Percentiles rank a stretch among this genome's conserved stretches.
These are phyloP conservation scores for Sugiyamaella marilandica DNA, from an alignment of 805 yeast genomes.

Conservation along the genomic window DNA sequence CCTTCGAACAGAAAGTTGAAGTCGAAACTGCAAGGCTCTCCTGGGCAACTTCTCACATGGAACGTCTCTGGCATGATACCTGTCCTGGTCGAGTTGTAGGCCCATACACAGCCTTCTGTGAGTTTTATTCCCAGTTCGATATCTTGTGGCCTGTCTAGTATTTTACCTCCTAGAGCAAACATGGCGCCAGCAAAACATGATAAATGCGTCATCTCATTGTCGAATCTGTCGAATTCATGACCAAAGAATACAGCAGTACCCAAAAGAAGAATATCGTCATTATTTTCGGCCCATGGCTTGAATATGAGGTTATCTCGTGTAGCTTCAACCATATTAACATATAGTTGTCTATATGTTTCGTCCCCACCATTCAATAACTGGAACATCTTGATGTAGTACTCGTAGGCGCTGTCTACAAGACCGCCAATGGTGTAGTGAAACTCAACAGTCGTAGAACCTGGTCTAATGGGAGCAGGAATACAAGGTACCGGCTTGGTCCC, in stretches of 20 bases:
- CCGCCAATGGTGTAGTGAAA: conserved; percentile 37
- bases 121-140: conserved; percentile 40
- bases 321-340: conserved; percentile 31
- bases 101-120: conserved; percentile 46
- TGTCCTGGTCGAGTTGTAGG: conserved; percentile 36
- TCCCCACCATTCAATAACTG: conserved; percentile 39
- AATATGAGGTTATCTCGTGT: conserved; percentile 41
- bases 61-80: conserved; percentile 45
- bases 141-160: conserved; percentile 37
- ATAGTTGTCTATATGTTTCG: conserved; percentile 35
- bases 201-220: conserved; percentile 43
- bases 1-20: conserved; percentile 1
- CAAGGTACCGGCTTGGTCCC: background rate
- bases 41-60: conserved; percentile 28
- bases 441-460: background rate
- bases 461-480: background rate
- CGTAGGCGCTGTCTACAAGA: conserved; percentile 44
- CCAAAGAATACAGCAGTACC: conserved; percentile 22
- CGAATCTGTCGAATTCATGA: conserved; percentile 22
- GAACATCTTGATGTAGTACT: conserved; percentile 45
- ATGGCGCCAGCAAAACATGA: conserved; percentile 53
- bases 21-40: conserved; percentile 11
- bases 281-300: conserved; percentile 42
- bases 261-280: conserved; percentile 35
- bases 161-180: conserved; percentile 44